These are phyloP conservation scores for Apiotrichum sp. DNA, from an alignment of 1,284 basidiomycete genomes.

Conservation along the genomic window DNA sequence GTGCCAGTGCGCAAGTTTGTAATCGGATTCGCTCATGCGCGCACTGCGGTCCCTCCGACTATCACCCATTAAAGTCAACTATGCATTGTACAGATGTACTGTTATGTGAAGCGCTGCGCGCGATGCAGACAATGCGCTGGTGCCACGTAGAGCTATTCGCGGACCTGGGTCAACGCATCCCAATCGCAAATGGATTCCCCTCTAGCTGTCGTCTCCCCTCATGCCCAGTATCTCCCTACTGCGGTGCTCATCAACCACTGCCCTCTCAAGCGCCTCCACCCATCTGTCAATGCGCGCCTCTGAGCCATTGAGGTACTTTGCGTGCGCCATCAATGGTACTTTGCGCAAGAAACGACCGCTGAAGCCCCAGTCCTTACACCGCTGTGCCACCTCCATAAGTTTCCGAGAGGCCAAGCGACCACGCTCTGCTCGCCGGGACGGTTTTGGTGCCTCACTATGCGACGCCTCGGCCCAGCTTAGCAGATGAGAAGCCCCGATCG, in stretches of 20 bases:
- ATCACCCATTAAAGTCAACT: not conserved
- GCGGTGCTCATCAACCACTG: slow-evolving; percentile 50
- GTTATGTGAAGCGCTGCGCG: not conserved
- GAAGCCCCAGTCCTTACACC: not conserved
- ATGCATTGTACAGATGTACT: slow-evolving; percentile 1
- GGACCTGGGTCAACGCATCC: too few species aligned
- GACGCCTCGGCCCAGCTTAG: slow-evolving; percentile 14
- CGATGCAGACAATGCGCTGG: not conserved
- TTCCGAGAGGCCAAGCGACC: slow-evolving; percentile 7
- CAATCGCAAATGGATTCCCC: too few species aligned
- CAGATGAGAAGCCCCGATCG: slow-evolving; percentile 55
- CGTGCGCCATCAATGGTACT: slow-evolving; percentile 84
- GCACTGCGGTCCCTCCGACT: not conserved
- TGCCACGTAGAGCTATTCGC: not conserved
- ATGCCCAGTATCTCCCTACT: not conserved
- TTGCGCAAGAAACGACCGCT: slow-evolving; percentile 56
- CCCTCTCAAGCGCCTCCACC: slow-evolving; percentile 62
- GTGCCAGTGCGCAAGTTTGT: slow-evolving; percentile 38
- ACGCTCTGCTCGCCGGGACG: slow-evolving; percentile 3
- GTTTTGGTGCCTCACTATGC: not conserved
- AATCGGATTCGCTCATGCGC: not conserved
- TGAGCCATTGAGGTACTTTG: slow-evolving; percentile 54
- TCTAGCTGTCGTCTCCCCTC: not conserved
- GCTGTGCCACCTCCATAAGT: slow-evolving; percentile 1
- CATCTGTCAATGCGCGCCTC: slow-evolving; percentile 26